Conservation (phyloP, 768 basidiomycete species). For the Gymnopilus junonius region DNA sequence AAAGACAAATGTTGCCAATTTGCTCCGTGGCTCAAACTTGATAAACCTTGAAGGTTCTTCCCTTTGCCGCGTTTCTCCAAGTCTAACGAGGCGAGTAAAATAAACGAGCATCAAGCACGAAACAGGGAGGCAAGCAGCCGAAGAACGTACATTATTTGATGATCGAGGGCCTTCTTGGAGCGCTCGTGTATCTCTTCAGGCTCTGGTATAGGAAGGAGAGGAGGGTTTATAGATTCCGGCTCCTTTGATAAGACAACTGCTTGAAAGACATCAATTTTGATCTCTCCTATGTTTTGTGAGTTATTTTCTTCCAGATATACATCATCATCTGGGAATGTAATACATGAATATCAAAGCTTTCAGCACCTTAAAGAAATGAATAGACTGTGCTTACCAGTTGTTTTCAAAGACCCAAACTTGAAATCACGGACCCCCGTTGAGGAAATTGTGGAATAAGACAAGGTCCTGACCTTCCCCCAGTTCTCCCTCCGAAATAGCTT, state of each 20-base stretch:
- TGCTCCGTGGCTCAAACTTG: background rate
- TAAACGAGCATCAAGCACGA: too few species aligned
- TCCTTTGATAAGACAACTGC: background rate
- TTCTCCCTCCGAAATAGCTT: background rate
- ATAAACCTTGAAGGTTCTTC: background rate
- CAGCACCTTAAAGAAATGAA: background rate
- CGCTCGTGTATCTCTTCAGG: slow-evolving; percentile 27
- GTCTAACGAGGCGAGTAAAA: background rate
- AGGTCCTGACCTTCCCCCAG: background rate
- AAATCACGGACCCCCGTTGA: background rate
- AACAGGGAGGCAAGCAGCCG: too few species aligned
- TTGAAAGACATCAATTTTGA: slow-evolving; percentile 9
- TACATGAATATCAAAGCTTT: background rate
- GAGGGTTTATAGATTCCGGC: background rate
- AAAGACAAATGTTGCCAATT: slow-evolving; percentile 24
- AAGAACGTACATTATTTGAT: slow-evolving; percentile 10
- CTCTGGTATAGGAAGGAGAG: background rate
- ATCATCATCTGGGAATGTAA: slow-evolving; percentile 31
- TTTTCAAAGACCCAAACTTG: slow-evolving; percentile 12
- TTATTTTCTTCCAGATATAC: slow-evolving; percentile 13
- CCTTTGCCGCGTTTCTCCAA: background rate
- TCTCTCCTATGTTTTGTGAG: slow-evolving; percentile 18
- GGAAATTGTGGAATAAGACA: background rate
- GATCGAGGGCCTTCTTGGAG: slow-evolving; percentile 25
- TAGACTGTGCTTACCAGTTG: slow-evolving; percentile 13